These are phyloP conservation scores for Penicillium decumbens DNA, from an alignment of 2,329 filamentous ascomycete species.

Conservation along the genomic window DNA sequence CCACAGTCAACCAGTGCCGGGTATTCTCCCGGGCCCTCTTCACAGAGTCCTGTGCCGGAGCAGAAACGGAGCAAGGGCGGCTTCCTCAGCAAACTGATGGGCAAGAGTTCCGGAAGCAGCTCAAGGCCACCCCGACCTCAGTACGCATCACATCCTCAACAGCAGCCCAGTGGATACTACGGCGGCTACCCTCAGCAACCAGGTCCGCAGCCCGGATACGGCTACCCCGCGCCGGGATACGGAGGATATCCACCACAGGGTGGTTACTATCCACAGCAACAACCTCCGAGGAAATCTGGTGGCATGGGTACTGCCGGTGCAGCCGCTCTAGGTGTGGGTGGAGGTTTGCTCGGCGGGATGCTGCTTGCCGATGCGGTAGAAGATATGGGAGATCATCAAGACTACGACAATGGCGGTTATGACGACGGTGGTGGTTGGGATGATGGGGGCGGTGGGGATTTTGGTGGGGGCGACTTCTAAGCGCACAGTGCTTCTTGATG, in stretches of 20 bases:
- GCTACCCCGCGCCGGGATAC: conserved; percentile 30
- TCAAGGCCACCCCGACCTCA: conserved; percentile 25
- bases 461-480: conserved; percentile 27
- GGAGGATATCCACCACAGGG: conserved; percentile 35
- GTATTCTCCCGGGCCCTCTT: conserved; percentile 6
- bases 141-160: conserved; percentile 22
- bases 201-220: conserved; percentile 11
- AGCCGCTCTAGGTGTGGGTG: conserved; percentile 72
- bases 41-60: conserved; percentile 28
- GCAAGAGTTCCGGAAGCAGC: conserved; percentile 38
- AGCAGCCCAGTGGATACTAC: conserved; percentile 28
- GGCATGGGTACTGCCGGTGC: conserved; percentile 67
- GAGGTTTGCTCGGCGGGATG: conserved; percentile 73
- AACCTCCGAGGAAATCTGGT: conserved; percentile 45
- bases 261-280: conserved; percentile 37
- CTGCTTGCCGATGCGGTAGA: conserved; percentile 65
- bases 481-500: background rate
- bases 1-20: conserved; percentile 14
- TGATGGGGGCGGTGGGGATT: conserved; percentile 32
- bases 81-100: conserved; percentile 52
- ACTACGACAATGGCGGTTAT: conserved; percentile 31
- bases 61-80: conserved; percentile 42
- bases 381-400: conserved; percentile 56
- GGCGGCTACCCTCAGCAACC: conserved; percentile 31
- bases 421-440: conserved; percentile 26